Evolutionary conservation across 805 yeast genomes (phyloP).

Genomic region (Zygosaccharomyces rouxii): DNA sequence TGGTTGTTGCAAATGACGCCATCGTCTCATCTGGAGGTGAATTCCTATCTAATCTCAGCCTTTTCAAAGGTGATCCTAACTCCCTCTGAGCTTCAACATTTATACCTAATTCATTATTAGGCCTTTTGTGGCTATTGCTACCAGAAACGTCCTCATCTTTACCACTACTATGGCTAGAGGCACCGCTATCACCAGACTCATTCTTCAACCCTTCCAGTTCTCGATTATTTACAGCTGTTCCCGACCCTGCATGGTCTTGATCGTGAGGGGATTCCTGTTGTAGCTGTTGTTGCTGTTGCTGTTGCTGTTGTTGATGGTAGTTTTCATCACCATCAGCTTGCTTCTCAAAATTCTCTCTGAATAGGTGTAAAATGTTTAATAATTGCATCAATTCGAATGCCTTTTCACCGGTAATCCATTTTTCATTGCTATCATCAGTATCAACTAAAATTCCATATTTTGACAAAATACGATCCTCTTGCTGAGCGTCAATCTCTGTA

Average conservation of each 20-base stretch:
- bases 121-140: constrained; percentile 5
- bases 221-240: not conserved
- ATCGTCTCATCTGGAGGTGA: constrained; percentile 1
- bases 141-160: not conserved
- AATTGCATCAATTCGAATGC: constrained; percentile 21
- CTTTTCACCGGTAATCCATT: constrained; percentile 32
- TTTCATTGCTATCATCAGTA: constrained; percentile 25
- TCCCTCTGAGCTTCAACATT: constrained; percentile 16
- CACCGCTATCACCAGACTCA: constrained; percentile 2
- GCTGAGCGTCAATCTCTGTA: constrained; percentile 11
- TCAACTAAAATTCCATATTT: constrained; percentile 28
- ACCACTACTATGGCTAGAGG: not conserved
- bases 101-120: constrained; percentile 8
- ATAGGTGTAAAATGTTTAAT: constrained; percentile 18
- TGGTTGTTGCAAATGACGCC: not conserved
- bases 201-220: constrained; percentile 7
- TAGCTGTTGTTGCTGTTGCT: not conserved
- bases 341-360: constrained; percentile 17
- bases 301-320: not conserved
- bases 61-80: constrained; percentile 30
- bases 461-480: constrained; percentile 21
- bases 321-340: not conserved
- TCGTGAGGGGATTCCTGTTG: not conserved
- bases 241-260: not conserved
- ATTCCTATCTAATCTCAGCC: constrained; percentile 15